Evolutionary conservation across 1,284 basidiomycete genomes (phyloP).

Genomic region (Anthracocystis panici-leucophaei): DNA sequence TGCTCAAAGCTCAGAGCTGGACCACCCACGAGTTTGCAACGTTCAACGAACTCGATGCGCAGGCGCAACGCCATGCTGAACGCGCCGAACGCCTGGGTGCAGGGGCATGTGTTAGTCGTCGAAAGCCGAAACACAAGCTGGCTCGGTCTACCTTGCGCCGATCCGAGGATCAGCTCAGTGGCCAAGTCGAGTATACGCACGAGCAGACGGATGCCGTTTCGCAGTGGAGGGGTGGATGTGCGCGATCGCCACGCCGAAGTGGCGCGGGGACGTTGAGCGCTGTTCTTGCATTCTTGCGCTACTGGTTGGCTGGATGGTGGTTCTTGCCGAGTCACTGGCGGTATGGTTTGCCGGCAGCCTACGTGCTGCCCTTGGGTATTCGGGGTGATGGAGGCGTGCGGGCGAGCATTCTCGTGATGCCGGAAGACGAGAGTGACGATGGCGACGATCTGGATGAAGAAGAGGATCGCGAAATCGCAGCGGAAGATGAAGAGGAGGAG

Average conservation of each 20-base stretch:
- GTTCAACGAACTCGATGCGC: slow-evolving; percentile 56
- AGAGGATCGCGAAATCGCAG: slow-evolving; percentile 44
- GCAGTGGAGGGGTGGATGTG: slow-evolving; percentile 43
- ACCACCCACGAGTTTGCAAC: slow-evolving; percentile 58
- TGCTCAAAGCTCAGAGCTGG: slow-evolving; percentile 50
- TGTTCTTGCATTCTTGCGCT: slow-evolving; percentile 45
- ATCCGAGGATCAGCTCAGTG: slow-evolving; percentile 16
- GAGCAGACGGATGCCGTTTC: slow-evolving; percentile 21
- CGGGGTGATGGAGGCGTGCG: slow-evolving; percentile 58
- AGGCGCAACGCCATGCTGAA: slow-evolving; percentile 44
- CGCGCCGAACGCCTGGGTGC: slow-evolving; percentile 27
- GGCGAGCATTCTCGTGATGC: slow-evolving; percentile 55
- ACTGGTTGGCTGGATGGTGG: slow-evolving; percentile 55
- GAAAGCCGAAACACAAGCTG: slow-evolving; percentile 24
- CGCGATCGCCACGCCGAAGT: slow-evolving; percentile 26
- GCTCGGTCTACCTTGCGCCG: slow-evolving; percentile 9
- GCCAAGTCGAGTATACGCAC: slow-evolving; percentile 18
- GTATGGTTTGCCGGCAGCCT: slow-evolving; percentile 49
- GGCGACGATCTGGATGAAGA: slow-evolving; percentile 31
- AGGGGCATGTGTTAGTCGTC: slow-evolving; percentile 24
- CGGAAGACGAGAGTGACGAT: slow-evolving; percentile 52
- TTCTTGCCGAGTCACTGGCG: slow-evolving; percentile 54
- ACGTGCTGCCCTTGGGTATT: slow-evolving; percentile 60
- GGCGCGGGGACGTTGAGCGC: slow-evolving; percentile 37
- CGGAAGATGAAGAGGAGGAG: slow-evolving; percentile 37